Conservation (phyloP, 2,329 filamentous ascomycete species). For the Zopfia rhizophila region DNA sequence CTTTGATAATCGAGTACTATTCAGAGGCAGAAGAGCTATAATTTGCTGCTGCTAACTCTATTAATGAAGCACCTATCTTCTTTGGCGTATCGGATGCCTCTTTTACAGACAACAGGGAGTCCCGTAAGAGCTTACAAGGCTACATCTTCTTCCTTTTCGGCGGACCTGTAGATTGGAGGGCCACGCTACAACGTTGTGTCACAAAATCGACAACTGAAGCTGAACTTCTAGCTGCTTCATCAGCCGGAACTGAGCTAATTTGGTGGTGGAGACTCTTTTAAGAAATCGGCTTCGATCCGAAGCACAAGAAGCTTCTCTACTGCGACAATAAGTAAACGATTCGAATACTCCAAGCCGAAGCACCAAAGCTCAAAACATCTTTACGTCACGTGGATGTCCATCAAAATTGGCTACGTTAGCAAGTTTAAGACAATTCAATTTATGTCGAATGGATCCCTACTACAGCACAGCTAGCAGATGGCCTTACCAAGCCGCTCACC, state of each 20-base stretch:
- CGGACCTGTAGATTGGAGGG: constrained; percentile 26
- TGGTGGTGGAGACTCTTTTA: constrained; percentile 21
- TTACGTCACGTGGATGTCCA: constrained; percentile 20
- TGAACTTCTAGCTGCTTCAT: constrained; percentile 19
- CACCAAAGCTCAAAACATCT: constrained; percentile 7
- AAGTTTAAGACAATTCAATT: constrained; percentile 2
- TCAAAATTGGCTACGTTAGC: constrained; percentile 19
- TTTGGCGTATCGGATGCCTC: constrained; percentile 23
- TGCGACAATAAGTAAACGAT: constrained; percentile 22
- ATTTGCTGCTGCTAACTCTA: no score
- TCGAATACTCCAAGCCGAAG: constrained; percentile 12
- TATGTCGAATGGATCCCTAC: constrained; percentile 5
- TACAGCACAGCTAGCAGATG: constrained; percentile 1
- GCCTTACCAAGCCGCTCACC: constrained; percentile 8
- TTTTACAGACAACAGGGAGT: constrained; percentile 19
- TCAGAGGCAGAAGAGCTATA: no score
- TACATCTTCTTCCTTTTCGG: constrained; percentile 26
- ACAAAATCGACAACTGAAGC: constrained; percentile 28
- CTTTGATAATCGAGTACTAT: no score
- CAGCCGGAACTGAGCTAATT: constrained; percentile 10
- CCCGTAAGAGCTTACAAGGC: constrained; percentile 18
- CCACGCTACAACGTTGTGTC: constrained; percentile 20
- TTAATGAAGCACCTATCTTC: no score
- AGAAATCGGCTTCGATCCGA: constrained; percentile 19
- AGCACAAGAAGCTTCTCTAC: no score